phyloP scores from a whole-genome alignment of 768 basidiomycete genomes.

The Leccinum arenicola region DNA sequence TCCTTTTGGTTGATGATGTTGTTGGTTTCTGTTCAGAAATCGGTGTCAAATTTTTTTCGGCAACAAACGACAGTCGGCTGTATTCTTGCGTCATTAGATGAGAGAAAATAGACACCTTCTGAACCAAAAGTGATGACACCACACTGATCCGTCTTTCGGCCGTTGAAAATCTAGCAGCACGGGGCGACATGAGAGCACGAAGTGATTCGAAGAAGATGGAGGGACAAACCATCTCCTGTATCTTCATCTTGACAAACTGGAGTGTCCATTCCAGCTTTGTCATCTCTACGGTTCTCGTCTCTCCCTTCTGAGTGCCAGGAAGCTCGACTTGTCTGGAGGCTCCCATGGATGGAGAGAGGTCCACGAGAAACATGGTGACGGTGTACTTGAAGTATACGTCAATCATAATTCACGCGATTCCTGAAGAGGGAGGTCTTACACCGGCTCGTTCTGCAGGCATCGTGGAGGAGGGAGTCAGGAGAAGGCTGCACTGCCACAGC shows the following conservation, averaged over 20 bases:
- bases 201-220: background rate
- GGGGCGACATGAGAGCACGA: background rate
- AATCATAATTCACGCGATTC: background rate
- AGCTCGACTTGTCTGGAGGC: constrained; percentile 55
- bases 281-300: constrained; percentile 52
- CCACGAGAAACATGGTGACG: constrained; percentile 86
- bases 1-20: constrained; percentile 60
- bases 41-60: background rate
- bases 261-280: constrained; percentile 80
- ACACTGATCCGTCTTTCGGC: constrained; percentile 91
- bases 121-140: constrained; percentile 89
- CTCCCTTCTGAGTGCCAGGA: constrained; percentile 49
- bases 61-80: background rate
- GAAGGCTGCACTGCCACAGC: constrained; percentile 7
- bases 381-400: constrained; percentile 54
- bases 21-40: constrained; percentile 47
- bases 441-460: constrained; percentile 84
- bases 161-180: constrained; percentile 72
- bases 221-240: constrained; percentile 79
- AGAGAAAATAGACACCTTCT: constrained; percentile 47
- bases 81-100: background rate
- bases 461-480: constrained; percentile 24
- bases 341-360: constrained; percentile 86
- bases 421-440: constrained; percentile 40
- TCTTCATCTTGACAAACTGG: constrained; percentile 85